Evolutionary conservation across 257 asterid species (phyloP).

Genomic region (Gardenia jasminoides): DNA sequence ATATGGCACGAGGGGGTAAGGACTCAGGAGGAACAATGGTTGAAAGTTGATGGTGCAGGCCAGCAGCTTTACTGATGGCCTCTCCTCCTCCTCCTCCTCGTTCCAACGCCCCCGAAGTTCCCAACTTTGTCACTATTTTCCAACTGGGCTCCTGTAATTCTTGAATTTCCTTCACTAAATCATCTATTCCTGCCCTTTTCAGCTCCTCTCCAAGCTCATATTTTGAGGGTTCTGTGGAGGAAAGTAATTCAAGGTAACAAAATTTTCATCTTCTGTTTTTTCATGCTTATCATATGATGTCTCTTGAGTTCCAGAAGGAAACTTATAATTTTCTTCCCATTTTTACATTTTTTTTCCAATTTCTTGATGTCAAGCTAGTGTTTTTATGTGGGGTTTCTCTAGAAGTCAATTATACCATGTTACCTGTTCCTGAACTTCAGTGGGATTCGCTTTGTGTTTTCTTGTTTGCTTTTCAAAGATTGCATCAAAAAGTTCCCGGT

Average conservation of each 20-base stretch:
- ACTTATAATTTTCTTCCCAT: background rate
- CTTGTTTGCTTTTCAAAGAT: background rate
- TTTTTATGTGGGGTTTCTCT: background rate
- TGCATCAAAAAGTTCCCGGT: background rate
- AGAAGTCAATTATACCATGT: background rate
- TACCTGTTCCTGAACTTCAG: background rate
- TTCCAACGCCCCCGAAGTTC: background rate
- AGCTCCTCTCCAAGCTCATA: background rate
- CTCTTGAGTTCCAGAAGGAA: background rate
- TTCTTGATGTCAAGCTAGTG: background rate
- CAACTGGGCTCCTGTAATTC: background rate
- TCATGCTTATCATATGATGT: background rate
- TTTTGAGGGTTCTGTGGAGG: background rate
- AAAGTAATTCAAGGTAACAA: slow-evolving; percentile 2
- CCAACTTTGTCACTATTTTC: background rate
- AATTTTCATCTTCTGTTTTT: background rate
- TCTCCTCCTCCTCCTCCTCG: background rate
- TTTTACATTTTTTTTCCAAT: background rate
- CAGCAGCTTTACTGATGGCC: background rate
- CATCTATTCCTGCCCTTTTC: background rate
- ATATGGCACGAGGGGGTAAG: background rate
- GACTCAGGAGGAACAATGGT: background rate
- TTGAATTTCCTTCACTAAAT: background rate
- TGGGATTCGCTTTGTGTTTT: background rate
- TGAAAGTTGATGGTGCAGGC: background rate